Base-by-base conservation (phyloP, 2,329 filamentous ascomycete species). In the Juglanconis juglandina region DNA sequence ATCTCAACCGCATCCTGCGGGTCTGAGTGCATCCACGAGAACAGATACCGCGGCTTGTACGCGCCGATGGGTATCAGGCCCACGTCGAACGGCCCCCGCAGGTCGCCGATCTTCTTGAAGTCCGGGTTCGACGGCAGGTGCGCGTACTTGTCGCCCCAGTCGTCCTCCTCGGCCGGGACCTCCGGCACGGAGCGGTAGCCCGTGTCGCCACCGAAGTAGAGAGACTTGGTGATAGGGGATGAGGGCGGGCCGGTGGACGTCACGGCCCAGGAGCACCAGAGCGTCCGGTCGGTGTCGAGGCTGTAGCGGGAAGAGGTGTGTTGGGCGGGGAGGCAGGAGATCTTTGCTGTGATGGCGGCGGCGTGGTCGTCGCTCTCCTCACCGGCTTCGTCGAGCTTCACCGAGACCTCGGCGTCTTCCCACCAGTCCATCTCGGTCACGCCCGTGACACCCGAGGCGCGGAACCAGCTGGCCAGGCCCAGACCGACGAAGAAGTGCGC, bases 351-450 rank as follows among this genome's bases (percentile, higher is more conserved):
- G 64, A 96, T 91, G 48, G 81, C 56, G 53, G 65, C 67, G 24
- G 71, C 67, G 8, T 64, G 61, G n/a, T 65, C 68, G 37, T 69
- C 70, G 3, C 75, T 69, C 46, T 70, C 63, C 24, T 68, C 64
- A 39, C 67, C 65, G 51, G 63, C 33, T 37, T 65, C 61, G 67
- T 72, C 67, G 65, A 65, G 67, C 57, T 70, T 60, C 33, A 96
- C 75, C 0, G 78, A 85, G n/a, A 96, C 73, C 52, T 94, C 87
- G 5, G 86, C 82, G 64, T 91, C 88, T 67, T 96, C 88, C 94
- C 94, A 97, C 94, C 94, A 97, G 75, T 98, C 94, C 68, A 97
- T 74, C 76, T 97, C 93, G 0, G 91, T 96, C 48, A 94, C 88
- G 61, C 92, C 90, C 1, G 82, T 65, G 57, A 96, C 84, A 1